Percentiles rank a stretch among this genome's conserved stretches.
Evolutionary conservation across 208 protist species (phyloP).

Genomic region (Acanthamoeba healyi): DNA sequence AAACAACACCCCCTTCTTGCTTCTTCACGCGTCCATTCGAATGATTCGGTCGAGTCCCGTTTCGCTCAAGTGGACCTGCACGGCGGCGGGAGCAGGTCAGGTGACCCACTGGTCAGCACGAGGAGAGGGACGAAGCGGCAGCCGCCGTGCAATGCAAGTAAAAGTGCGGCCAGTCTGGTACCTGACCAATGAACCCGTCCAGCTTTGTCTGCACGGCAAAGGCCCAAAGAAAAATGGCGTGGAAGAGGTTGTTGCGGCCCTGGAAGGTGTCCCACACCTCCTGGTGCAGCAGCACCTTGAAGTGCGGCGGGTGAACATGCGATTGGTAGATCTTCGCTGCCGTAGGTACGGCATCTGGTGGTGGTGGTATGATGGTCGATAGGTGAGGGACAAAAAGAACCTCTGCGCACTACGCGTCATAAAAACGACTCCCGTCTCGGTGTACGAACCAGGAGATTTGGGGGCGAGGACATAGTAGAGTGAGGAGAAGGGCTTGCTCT

Average conservation of each 20-base stretch:
- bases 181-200: conserved; percentile 5
- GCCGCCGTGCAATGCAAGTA: no score
- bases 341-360: not conserved
- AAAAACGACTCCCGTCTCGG: no score
- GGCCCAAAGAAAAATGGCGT: conserved; percentile 14
- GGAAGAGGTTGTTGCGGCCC: conserved; percentile 64
- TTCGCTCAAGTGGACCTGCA: not conserved
- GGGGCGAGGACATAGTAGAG: conserved; percentile 44
- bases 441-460: not conserved
- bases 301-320: conserved; percentile 55
- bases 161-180: no score
- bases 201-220: conserved; percentile 1
- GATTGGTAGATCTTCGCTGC: conserved; percentile 59
- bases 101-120: no score
- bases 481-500: conserved; percentile 47
- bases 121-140: not conserved
- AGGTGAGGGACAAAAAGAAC: no score
- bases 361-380: no score
- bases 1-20: no score
- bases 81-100: no score
- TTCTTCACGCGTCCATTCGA: not conserved
- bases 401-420: no score
- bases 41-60: conserved; percentile 5
- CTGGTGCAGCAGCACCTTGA: not conserved
- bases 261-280: conserved; percentile 65